Conservation (phyloP, 768 basidiomycete genomes). For the Amanita muscaria region DNA sequence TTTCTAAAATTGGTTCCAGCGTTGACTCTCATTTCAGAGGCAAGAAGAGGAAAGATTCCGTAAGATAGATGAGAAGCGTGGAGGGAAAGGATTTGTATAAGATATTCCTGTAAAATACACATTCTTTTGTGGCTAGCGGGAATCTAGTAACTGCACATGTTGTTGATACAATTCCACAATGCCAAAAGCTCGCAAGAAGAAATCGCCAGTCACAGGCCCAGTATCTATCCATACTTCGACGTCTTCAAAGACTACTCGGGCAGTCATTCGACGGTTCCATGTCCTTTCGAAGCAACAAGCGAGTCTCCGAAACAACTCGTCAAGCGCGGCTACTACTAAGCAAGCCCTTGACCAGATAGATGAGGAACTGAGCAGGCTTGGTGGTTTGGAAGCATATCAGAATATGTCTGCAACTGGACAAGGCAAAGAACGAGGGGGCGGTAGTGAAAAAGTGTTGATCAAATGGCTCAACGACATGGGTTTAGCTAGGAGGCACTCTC, state of each 20-base stretch:
- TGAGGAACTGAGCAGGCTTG: constrained; percentile 54
- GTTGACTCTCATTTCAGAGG: constrained; percentile 36
- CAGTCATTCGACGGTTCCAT: constrained; percentile 75
- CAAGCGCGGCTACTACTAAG: constrained; percentile 16
- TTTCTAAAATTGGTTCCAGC: background rate
- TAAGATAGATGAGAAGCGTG: constrained; percentile 84
- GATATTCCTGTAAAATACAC: background rate
- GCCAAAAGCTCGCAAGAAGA: constrained; percentile 30
- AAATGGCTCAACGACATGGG: constrained; percentile 59
- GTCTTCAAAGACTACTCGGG: constrained; percentile 53
- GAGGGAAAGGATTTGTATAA: constrained; percentile 81
- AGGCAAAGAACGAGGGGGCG: constrained; percentile 74
- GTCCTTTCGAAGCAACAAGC: constrained; percentile 63
- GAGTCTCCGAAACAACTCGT: constrained; percentile 33
- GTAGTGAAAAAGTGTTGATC: constrained; percentile 75
- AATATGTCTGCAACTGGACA: constrained; percentile 79
- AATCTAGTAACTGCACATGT: background rate
- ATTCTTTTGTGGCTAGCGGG: background rate
- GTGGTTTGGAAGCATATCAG: constrained; percentile 77
- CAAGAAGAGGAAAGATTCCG: constrained; percentile 77
- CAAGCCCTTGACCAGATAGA: constrained; percentile 45
- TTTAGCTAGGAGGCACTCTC: constrained; percentile 16
- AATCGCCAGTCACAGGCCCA: constrained; percentile 23
- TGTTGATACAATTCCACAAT: constrained; percentile 13
- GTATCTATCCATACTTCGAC: constrained; percentile 9